A percentile compares a stretch with the other conserved stretches of the same genome.
Conservation (phyloP, 306 rosid genomes). For the Dryas drummondii region DNA sequence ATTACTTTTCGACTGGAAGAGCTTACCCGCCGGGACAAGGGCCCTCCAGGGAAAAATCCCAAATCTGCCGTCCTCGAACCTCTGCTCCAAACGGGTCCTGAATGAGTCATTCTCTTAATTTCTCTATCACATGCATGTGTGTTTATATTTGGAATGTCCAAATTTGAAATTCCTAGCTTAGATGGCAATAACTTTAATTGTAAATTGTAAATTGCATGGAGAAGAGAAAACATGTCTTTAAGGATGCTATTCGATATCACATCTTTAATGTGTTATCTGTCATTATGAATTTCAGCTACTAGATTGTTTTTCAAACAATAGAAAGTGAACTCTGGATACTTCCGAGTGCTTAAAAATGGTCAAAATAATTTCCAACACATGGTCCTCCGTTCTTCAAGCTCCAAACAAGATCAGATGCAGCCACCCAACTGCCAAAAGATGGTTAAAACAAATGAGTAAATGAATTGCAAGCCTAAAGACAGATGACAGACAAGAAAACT, state of each 20-base stretch:
- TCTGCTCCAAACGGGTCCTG: conserved; percentile 46
- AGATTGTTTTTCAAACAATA: conserved; percentile 18
- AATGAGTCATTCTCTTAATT: conserved; percentile 18
- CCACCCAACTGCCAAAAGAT: conserved; percentile 76
- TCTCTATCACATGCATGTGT: conserved; percentile 27
- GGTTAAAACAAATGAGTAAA: conserved; percentile 9
- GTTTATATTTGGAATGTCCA: conserved; percentile 17
- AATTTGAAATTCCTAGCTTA: conserved; percentile 14
- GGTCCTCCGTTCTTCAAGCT: conserved; percentile 29
- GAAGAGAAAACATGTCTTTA: conserved; percentile 12
- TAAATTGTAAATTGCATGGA: background rate
- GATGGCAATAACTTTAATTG: background rate
- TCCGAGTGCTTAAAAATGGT: conserved; percentile 18
- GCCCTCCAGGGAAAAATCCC: conserved; percentile 93
- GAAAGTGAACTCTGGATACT: conserved; percentile 19
- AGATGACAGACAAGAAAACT: background rate
- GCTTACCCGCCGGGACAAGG: conserved; percentile 85
- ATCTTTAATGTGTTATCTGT: conserved; percentile 9
- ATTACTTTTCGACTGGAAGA: conserved; percentile 80
- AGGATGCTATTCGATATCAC: conserved; percentile 22
- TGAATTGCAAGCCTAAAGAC: background rate
- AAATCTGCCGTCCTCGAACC: conserved; percentile 70
- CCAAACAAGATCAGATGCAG: conserved; percentile 40
- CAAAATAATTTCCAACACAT: background rate
- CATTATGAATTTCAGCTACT: conserved; percentile 18